Evolutionary conservation across 192 early-diverging fungal species (phyloP).

Genomic region (Entomortierella lignicola): DNA sequence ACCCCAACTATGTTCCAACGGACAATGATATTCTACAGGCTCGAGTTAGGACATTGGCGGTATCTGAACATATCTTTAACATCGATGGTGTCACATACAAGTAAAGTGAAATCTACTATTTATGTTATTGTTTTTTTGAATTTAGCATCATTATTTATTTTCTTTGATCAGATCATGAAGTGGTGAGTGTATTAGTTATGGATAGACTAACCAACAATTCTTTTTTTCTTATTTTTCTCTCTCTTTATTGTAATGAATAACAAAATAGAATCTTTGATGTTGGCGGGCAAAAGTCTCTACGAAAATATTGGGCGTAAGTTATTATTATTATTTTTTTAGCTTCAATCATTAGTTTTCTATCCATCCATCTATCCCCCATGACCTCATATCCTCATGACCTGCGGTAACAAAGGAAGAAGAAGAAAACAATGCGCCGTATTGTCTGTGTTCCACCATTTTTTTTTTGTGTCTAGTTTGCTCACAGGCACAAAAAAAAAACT

Average conservation of each 20-base stretch:
- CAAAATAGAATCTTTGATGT: slow-evolving; percentile 80
- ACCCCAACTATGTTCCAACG: slow-evolving; percentile 66
- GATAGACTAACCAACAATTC: too few species aligned
- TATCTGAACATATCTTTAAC: slow-evolving; percentile 74
- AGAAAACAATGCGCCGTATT: not conserved
- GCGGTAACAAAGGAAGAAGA: not conserved
- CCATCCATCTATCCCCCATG: not conserved
- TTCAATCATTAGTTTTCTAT: not conserved
- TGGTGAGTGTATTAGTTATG: too few species aligned
- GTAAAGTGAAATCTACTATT: slow-evolving; percentile 14
- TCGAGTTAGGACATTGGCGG: slow-evolving; percentile 76
- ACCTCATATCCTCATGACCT: not conserved
- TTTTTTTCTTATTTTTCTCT: slow-evolving; percentile 7
- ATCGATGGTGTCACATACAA: slow-evolving; percentile 65
- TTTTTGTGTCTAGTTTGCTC: not conserved
- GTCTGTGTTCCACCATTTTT: not conserved
- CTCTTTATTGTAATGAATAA: slow-evolving; percentile 19
- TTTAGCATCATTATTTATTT: too few species aligned
- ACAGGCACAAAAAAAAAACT: not conserved
- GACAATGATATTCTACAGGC: slow-evolving; percentile 78
- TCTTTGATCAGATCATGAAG: too few species aligned
- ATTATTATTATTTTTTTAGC: slow-evolving; percentile 12
- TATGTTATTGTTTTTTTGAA: not conserved
- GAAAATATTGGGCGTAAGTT: slow-evolving; percentile 74
- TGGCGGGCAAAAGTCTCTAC: slow-evolving; percentile 73